Percentiles rank a stretch among this genome's conserved stretches.
These are phyloP conservation scores for Lumnitzera racemosa DNA, from an alignment of 345 rosid genomes.

Conservation along the genomic window DNA sequence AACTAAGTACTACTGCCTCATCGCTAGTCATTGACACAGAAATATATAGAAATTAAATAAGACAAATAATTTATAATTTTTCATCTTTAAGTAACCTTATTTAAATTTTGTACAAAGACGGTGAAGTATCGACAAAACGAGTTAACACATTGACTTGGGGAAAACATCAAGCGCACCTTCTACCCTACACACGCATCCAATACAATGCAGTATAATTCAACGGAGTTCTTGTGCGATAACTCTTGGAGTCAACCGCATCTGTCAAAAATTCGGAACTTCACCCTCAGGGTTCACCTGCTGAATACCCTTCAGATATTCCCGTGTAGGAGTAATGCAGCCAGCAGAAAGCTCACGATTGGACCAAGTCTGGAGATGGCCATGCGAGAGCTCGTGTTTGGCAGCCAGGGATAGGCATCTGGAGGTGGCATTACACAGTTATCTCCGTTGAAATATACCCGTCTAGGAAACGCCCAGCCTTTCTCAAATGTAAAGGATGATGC, in stretches of 20 bases:
- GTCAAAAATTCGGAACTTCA: not conserved
- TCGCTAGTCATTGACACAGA: not conserved
- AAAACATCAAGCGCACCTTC: too few relatives aligned
- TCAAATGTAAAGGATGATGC: constrained; percentile 51
- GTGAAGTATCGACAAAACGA: too few relatives aligned
- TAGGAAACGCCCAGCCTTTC: constrained; percentile 92
- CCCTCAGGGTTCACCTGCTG: not conserved
- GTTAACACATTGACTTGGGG: too few relatives aligned
- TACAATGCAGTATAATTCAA: too few relatives aligned
- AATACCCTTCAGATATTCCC: constrained; percentile 10
- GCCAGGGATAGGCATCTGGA: constrained; percentile 76
- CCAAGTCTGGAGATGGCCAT: constrained; percentile 14
- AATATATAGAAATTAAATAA: too few relatives aligned
- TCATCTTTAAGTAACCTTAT: too few relatives aligned
- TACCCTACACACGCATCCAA: too few relatives aligned
- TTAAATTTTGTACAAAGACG: too few relatives aligned
- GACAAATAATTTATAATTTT: too few relatives aligned
- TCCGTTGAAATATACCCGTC: constrained; percentile 83
- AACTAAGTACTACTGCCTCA: not conserved
- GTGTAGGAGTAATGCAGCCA: constrained; percentile 32
- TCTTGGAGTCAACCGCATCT: not conserved
- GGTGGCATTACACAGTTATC: constrained; percentile 89
- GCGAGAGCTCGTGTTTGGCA: constrained; percentile 51
- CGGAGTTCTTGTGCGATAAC: too few relatives aligned
- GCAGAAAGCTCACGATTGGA: constrained; percentile 21